These are phyloP conservation scores for Daedalea quercina DNA, from an alignment of 768 basidiomycete genomes.

Conservation along the genomic window DNA sequence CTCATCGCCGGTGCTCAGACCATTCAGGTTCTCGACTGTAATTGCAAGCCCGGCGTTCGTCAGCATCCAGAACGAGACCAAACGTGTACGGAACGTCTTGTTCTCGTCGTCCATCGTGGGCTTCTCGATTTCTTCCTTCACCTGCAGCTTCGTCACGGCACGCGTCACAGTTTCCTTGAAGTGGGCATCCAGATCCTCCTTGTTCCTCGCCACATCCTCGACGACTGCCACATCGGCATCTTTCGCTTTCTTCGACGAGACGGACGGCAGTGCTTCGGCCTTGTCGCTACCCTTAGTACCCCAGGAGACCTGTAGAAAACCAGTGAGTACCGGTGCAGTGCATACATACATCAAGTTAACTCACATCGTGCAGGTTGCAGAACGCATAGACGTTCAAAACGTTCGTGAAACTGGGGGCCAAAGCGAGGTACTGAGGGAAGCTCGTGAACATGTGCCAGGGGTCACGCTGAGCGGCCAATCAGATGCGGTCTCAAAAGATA, in stretches of 20 bases:
- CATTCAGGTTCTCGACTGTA: slow-evolving; percentile 71
- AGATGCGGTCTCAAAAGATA: neutral
- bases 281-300: slow-evolving; percentile 95
- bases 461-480: slow-evolving; percentile 56
- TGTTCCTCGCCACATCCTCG: slow-evolving; percentile 75
- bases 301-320: slow-evolving; percentile 64
- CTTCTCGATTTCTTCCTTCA: slow-evolving; percentile 63
- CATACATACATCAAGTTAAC: slow-evolving; percentile 17
- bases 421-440: slow-evolving; percentile 82
- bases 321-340: neutral
- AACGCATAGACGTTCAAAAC: slow-evolving; percentile 96
- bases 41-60: slow-evolving; percentile 64
- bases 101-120: slow-evolving; percentile 87
- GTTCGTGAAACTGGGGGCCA: slow-evolving; percentile 93
- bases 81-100: slow-evolving; percentile 87
- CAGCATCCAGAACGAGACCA: slow-evolving; percentile 80
- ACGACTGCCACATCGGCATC: slow-evolving; percentile 71
- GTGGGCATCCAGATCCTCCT: slow-evolving; percentile 83
- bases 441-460: slow-evolving; percentile 98
- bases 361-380: slow-evolving; percentile 89
- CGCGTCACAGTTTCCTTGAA: slow-evolving; percentile 92
- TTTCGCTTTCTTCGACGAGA: slow-evolving; percentile 78
- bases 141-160: slow-evolving; percentile 68
- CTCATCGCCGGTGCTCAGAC: slow-evolving; percentile 38
- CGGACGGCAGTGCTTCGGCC: slow-evolving; percentile 84